phyloP scores from a whole-genome alignment of 305 asterid genomes.

The Solanum hybrid region DNA sequence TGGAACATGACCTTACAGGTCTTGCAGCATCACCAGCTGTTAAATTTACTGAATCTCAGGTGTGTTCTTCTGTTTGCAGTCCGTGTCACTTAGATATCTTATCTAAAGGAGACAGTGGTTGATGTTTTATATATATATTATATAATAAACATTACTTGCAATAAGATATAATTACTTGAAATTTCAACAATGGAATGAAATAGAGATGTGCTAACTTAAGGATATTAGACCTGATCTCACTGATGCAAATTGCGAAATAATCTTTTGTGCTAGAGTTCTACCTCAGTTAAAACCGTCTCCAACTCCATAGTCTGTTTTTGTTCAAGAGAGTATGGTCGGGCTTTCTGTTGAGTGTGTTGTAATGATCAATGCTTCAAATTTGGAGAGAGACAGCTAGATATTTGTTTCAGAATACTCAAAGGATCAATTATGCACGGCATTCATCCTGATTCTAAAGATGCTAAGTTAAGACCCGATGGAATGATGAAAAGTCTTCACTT shows the following conservation, averaged over 20 bases:
- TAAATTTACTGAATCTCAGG: slow-evolving; percentile 78
- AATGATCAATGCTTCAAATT: neutral
- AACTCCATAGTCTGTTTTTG: neutral
- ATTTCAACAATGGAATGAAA: neutral
- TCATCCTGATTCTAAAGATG: neutral
- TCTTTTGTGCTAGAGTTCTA: neutral
- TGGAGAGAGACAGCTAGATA: neutral
- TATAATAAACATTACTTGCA: neutral
- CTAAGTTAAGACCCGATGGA: neutral
- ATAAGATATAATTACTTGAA: neutral
- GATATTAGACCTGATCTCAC: neutral
- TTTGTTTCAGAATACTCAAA: neutral
- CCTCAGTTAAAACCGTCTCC: neutral
- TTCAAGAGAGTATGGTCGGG: neutral
- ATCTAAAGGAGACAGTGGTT: neutral
- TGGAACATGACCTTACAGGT: slow-evolving; percentile 93
- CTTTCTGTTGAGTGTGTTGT: neutral
- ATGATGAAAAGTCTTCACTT: neutral
- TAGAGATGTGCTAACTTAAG: neutral
- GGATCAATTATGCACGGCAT: neutral
- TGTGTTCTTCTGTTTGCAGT: slow-evolving; percentile 15
- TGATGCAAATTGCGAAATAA: neutral
- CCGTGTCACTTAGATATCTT: neutral
- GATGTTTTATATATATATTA: neutral
- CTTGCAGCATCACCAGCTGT: slow-evolving; percentile 57